These are phyloP conservation scores for Ogataea angusta DNA, from an alignment of 805 yeast species.

Conservation along the genomic window DNA sequence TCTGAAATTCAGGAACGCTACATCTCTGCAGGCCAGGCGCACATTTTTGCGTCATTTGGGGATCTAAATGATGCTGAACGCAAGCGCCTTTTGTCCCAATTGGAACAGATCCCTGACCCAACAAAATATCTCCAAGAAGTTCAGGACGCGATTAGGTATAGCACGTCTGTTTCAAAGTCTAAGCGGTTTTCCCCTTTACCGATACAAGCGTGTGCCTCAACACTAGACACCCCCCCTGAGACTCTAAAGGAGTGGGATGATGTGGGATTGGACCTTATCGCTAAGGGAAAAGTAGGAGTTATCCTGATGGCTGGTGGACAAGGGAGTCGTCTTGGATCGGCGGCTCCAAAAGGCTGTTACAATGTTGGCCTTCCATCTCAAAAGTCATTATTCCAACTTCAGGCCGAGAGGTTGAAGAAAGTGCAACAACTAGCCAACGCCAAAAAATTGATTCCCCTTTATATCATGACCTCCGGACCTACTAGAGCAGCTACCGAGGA, in stretches of 20 bases:
- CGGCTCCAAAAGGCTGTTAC: conserved; percentile 91
- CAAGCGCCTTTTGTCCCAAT: conserved; percentile 37
- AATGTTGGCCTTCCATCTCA: conserved; percentile 81
- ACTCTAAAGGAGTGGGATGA: conserved; percentile 30
- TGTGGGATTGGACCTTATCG: conserved; percentile 66
- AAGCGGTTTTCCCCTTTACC: conserved; percentile 51
- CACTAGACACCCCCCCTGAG: conserved; percentile 33
- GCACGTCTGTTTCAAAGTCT: conserved; percentile 19
- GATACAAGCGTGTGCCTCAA: conserved; percentile 48
- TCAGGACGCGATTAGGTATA: conserved; percentile 42
- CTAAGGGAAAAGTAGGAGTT: conserved; percentile 76
- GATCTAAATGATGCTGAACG: conserved; percentile 36
- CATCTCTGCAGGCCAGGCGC: conserved; percentile 48
- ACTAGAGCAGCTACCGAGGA: conserved; percentile 72
- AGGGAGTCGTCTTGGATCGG: conserved; percentile 91
- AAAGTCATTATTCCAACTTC: conserved; percentile 85
- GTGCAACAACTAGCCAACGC: conserved; percentile 54
- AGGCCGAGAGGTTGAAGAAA: conserved; percentile 76
- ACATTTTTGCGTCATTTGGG: conserved; percentile 49
- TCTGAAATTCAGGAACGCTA: conserved; percentile 23
- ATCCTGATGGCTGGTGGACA: conserved; percentile 98
- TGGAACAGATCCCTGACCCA: conserved; percentile 42
- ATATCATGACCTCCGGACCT: conserved; percentile 92
- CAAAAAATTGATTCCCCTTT: conserved; percentile 59
- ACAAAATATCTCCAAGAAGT: conserved; percentile 39